These are phyloP conservation scores for Glomus cerebriforme DNA, from an alignment of 192 early-diverging fungal genomes.

Conservation along the genomic window DNA sequence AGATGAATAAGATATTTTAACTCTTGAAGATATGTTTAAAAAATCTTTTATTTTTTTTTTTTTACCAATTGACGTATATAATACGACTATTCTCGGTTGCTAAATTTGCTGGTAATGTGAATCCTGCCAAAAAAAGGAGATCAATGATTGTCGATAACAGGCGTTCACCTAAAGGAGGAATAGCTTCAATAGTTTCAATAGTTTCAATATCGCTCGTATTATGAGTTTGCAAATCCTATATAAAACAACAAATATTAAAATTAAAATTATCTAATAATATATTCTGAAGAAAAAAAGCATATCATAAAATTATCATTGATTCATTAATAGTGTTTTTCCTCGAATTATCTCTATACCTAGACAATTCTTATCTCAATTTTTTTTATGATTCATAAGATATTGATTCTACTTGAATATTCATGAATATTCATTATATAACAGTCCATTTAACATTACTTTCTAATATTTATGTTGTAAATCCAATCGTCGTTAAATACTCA, in stretches of 20 bases:
- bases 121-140: constrained; percentile 67
- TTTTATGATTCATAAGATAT: too few relatives aligned
- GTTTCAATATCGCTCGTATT: background rate
- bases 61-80: constrained; percentile 69
- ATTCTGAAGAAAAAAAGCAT: background rate
- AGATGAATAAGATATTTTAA: constrained; percentile 1
- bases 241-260: background rate
- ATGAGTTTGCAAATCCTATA: background rate
- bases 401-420: too few relatives aligned
- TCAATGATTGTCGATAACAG: constrained; percentile 55
- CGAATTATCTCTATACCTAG: too few relatives aligned
- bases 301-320: background rate
- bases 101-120: constrained; percentile 63
- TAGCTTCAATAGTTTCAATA: constrained; percentile 3
- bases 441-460: too few relatives aligned
- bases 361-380: too few relatives aligned
- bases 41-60: background rate
- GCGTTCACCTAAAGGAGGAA: constrained; percentile 52
- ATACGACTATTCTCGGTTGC: constrained; percentile 43
- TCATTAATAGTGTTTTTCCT: too few relatives aligned
- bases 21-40: background rate
- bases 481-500: too few relatives aligned
- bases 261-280: background rate
- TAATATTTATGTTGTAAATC: too few relatives aligned
- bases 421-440: too few relatives aligned